A percentile compares a stretch with the other conserved stretches of the same genome.
phyloP scores from a whole-genome alignment of 345 rosid genomes.

The Hypericum perforatum region DNA sequence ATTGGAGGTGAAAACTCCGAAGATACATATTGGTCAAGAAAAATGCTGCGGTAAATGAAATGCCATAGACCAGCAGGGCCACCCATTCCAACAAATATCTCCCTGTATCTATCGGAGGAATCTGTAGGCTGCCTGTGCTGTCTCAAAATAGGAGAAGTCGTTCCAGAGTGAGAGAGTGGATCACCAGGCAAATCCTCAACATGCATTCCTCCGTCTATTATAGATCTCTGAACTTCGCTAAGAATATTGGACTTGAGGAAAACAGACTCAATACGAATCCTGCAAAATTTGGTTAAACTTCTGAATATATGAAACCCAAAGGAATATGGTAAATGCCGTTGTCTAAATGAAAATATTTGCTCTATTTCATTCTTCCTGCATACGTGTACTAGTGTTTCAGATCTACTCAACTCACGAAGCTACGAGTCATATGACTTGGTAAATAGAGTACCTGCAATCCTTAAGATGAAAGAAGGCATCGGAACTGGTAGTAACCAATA shows the following conservation, averaged over 20 bases:
- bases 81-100: conserved; percentile 58
- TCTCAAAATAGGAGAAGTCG: conserved; percentile 35
- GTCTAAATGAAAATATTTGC: neutral
- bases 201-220: conserved; percentile 85
- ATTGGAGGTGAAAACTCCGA: conserved; percentile 89
- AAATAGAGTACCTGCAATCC: conserved; percentile 72
- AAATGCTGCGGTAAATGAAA: conserved; percentile 91
- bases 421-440: neutral
- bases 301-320: conserved; percentile 1
- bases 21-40: conserved; percentile 83
- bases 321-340: neutral
- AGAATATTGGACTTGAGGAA: conserved; percentile 85
- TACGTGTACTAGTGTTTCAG: no score
- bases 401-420: neutral
- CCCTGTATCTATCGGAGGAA: conserved; percentile 39
- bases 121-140: conserved; percentile 32
- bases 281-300: conserved; percentile 25
- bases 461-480: conserved; percentile 94
- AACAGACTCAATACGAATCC: conserved; percentile 69
- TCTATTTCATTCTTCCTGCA: neutral
- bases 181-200: conserved; percentile 78
- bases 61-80: conserved; percentile 98
- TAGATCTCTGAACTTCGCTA: conserved; percentile 77
- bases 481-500: conserved; percentile 88
- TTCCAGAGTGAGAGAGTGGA: conserved; percentile 41